A percentile compares a stretch with the other conserved stretches of the same genome.
Evolutionary conservation across 2,329 filamentous ascomycete species (phyloP).

Genomic region (Coleophoma cylindrospora): DNA sequence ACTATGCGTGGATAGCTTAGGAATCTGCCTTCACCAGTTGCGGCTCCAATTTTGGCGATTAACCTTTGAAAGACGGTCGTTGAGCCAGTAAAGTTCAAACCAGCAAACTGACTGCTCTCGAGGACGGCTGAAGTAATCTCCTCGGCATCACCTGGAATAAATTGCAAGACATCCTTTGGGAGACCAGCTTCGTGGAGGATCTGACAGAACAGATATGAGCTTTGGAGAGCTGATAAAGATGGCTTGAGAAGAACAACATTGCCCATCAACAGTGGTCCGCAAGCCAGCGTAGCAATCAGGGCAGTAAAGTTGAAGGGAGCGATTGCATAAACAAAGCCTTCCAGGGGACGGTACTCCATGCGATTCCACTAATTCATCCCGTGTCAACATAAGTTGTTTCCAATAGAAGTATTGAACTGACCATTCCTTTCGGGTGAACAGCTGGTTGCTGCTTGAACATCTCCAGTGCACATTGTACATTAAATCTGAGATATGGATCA

Average conservation of each 20-base stretch:
- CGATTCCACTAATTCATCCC: slow-evolving; percentile 65
- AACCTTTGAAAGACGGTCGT: slow-evolving; percentile 86
- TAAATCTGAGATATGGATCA: slow-evolving; percentile 54
- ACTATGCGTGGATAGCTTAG: slow-evolving; percentile 82
- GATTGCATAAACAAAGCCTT: slow-evolving; percentile 93
- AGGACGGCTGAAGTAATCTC: slow-evolving; percentile 77
- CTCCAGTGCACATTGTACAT: slow-evolving; percentile 89
- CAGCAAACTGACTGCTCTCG: slow-evolving; percentile 73
- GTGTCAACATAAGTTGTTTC: neutral
- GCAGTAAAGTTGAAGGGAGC: slow-evolving; percentile 97
- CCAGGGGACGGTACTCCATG: slow-evolving; percentile 81
- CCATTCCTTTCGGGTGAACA: slow-evolving; percentile 72
- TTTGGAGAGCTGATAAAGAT: slow-evolving; percentile 82
- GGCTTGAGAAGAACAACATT: slow-evolving; percentile 98
- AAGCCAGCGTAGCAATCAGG: slow-evolving; percentile 82
- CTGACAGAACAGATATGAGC: slow-evolving; percentile 85
- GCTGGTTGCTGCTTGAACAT: slow-evolving; percentile 81
- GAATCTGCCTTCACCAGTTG: slow-evolving; percentile 78
- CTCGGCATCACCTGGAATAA: slow-evolving; percentile 82
- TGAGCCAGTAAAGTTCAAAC: slow-evolving; percentile 93
- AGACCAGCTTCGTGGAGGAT: slow-evolving; percentile 89
- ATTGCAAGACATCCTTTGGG: slow-evolving; percentile 85
- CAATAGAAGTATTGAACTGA: neutral
- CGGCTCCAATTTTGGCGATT: slow-evolving; percentile 79
- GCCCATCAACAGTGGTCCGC: slow-evolving; percentile 79